Evolutionary conservation across 2,329 filamentous ascomycete species (phyloP).

Genomic region (Paraconiothyrium sp.): DNA sequence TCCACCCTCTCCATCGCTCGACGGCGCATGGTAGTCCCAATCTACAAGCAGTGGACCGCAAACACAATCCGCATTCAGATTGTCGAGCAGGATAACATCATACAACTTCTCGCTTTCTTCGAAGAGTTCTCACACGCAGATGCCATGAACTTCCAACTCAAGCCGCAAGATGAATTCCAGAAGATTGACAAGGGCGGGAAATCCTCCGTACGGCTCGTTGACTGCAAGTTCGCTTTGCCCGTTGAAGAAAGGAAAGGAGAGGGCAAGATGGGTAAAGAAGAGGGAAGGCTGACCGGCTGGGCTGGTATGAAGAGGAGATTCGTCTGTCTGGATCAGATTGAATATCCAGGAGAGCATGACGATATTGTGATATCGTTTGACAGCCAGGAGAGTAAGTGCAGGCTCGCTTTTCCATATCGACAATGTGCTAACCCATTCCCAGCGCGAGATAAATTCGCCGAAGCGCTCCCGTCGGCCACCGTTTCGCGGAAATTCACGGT

Average conservation of each 20-base stretch:
- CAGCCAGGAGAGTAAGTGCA: constrained; percentile 73
- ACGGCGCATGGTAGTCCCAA: constrained; percentile 87
- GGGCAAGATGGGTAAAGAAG: constrained; percentile 61
- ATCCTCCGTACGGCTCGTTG: constrained; percentile 79
- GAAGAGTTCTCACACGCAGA: constrained; percentile 86
- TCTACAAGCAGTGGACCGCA: constrained; percentile 94
- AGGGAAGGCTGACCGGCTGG: constrained; percentile 57
- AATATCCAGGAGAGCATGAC: constrained; percentile 91
- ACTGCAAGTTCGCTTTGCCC: constrained; percentile 89
- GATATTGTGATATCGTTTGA: constrained; percentile 90
- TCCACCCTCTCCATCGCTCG: constrained; percentile 82
- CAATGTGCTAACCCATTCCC: constrained; percentile 31
- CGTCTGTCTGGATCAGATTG: constrained; percentile 85
- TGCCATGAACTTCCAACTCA: constrained; percentile 88
- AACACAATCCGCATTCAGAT: constrained; percentile 82
- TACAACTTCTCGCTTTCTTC: constrained; percentile 87
- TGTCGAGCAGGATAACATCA: constrained; percentile 76
- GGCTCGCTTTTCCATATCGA: background rate
- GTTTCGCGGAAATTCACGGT: constrained; percentile 55
- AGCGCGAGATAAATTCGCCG: constrained; percentile 58
- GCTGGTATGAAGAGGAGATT: constrained; percentile 73
- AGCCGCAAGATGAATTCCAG: constrained; percentile 85
- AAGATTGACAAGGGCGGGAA: constrained; percentile 63
- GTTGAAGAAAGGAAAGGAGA: constrained; percentile 61
- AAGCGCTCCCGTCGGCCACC: constrained; percentile 56